Evolutionary conservation across 2,329 filamentous ascomycete genomes (phyloP), one percentile per base, ranked within the genome.

Genomic region (Myriosclerotinia curreyana): DNA sequence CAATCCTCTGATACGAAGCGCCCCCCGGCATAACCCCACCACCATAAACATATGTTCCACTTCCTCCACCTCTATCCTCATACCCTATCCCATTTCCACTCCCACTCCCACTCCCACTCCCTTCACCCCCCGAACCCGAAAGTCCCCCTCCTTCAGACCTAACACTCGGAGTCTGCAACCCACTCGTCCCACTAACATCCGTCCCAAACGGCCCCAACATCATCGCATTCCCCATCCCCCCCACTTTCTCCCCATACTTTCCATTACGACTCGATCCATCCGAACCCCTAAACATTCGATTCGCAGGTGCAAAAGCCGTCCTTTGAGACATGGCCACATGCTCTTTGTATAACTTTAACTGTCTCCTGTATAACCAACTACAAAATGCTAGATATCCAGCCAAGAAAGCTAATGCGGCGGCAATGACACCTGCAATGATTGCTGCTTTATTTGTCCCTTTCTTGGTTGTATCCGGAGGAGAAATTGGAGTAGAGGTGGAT

Each of bases 361-460:
- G 88, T 56, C 86, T 86, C 36, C 88, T 82, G 78, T 92, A 92
- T 9, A 92, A 78, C 84, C 86, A 91, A 22, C 84, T 82, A 75
- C 87, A 90, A 78, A 89, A 91, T 53, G 85, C 86, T 15, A 90
- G 81, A 73, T 90, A 91, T 1, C 78, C 77, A 2, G 86, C 86
- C 0, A 86, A 71, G 22, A 89, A 70, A 55, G 84, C 84, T 5
- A 89, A 80, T 5, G 87, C 71, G n/a, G 86, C 88, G 0, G 89
- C 89, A 40, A 92, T 78, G 25, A 87, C 76, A 34, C 79, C 78
- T 1, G 80, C 79, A 20, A 78, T 78, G 59, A 83, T 79, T 17
- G 80, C 77, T 0, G 79, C 79, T 0, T 75, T 73, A 38, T 75
- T 77, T 15, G 73, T 71, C 52, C 53, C 64, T 22, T 65, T 65